Evolutionary conservation across 371 early-diverging fungal species (phyloP).

Genomic region (Cokeromyces recurvatus): DNA sequence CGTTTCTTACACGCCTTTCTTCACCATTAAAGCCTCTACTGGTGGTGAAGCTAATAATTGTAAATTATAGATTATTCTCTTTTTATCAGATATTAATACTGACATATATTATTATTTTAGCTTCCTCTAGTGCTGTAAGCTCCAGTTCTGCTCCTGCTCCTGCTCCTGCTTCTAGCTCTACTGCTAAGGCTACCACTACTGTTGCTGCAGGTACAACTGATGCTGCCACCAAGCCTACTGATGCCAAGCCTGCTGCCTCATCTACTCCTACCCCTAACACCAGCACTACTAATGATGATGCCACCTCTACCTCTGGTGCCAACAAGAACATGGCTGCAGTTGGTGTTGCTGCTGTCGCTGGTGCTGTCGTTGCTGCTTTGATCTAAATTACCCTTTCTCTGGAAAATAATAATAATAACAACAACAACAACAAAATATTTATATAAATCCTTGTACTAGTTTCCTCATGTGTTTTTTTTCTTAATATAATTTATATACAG

Average conservation of each 20-base stretch:
- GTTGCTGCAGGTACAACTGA: slow-evolving; percentile 6
- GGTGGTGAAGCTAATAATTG: slow-evolving; percentile 5
- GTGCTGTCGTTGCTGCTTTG: slow-evolving; percentile 27
- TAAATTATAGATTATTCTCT: background rate
- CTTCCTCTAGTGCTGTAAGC: slow-evolving; percentile 3
- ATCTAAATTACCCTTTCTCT: too few relatives aligned
- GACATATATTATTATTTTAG: too few relatives aligned
- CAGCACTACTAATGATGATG: slow-evolving; percentile 2
- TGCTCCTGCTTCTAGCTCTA: background rate
- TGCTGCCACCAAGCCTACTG: slow-evolving; percentile 1
- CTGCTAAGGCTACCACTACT: slow-evolving; percentile 1
- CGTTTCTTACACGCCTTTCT: slow-evolving; percentile 24
- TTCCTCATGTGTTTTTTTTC: too few relatives aligned
- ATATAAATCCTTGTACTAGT: too few relatives aligned
- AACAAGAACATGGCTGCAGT: slow-evolving; percentile 25
- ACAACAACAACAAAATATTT: too few relatives aligned
- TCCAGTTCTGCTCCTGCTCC: background rate
- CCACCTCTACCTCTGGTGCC: slow-evolving; percentile 11
- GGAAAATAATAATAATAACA: too few relatives aligned
- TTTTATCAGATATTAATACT: too few relatives aligned
- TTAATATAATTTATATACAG: too few relatives aligned
- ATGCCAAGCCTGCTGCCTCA: slow-evolving; percentile 6
- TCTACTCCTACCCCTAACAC: slow-evolving; percentile 3
- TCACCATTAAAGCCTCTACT: slow-evolving; percentile 32
- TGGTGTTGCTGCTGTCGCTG: slow-evolving; percentile 23